A percentile compares a stretch with the other conserved stretches of the same genome.
Conservation (phyloP, 108 stramenopile species). For the Aurantiochytrium sp. region DNA sequence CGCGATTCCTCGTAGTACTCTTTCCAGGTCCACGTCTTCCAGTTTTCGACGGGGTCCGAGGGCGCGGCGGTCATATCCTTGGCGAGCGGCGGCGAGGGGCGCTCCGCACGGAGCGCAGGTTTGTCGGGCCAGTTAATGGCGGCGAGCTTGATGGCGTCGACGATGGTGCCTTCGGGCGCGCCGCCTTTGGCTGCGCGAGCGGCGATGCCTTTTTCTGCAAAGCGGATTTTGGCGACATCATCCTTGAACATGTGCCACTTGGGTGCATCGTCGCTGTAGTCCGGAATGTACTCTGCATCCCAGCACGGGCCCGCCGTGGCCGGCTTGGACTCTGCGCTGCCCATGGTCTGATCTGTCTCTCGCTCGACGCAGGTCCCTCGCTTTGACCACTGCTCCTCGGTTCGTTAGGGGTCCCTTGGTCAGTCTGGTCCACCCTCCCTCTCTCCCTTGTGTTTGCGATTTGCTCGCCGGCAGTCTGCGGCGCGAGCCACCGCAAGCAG, state of each 20-base stretch:
- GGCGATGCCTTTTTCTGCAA: neutral
- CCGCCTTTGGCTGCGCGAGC: neutral
- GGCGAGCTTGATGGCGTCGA: neutral
- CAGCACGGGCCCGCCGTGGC: neutral
- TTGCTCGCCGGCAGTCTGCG: no score
- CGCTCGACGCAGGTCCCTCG: no score
- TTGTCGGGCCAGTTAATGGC: neutral
- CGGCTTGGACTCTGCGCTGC: neutral
- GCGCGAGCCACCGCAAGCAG: no score
- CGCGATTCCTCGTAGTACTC: constrained; percentile 39
- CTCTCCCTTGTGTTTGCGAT: no score
- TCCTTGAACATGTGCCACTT: neutral
- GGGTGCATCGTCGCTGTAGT: neutral
- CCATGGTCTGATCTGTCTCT: neutral
- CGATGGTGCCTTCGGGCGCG: neutral
- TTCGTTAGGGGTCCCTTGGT: no score
- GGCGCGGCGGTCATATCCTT: neutral
- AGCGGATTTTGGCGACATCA: neutral
- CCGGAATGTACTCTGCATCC: neutral
- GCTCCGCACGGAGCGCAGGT: neutral
- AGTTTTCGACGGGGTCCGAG: neutral
- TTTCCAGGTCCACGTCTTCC: constrained; percentile 42
- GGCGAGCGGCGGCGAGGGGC: neutral
- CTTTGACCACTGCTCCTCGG: no score
- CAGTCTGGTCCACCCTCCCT: no score